Percentiles rank a stretch among this genome's conserved stretches.
phyloP scores from a whole-genome alignment of 345 rosid genomes.

The Rhodomyrtus tomentosa region DNA sequence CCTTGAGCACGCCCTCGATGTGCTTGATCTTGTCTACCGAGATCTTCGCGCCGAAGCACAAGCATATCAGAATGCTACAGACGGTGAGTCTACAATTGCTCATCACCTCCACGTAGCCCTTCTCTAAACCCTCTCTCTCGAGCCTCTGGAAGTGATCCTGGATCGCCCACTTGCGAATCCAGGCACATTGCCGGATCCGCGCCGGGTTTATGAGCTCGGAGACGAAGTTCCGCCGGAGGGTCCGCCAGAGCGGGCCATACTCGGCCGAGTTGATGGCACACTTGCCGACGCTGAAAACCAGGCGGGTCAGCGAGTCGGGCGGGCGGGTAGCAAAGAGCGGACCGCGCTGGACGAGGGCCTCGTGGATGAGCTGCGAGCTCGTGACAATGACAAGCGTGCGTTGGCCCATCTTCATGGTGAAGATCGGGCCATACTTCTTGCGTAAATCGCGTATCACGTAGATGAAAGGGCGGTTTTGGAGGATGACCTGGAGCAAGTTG shows the following conservation, averaged over 20 bases:
- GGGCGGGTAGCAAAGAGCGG: conserved; percentile 68
- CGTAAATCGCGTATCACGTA: conserved; percentile 59
- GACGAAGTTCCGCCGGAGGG: conserved; percentile 69
- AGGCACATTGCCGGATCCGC: conserved; percentile 69
- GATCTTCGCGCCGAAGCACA: conserved; percentile 88
- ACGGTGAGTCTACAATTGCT: conserved; percentile 56
- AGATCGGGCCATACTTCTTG: conserved; percentile 68
- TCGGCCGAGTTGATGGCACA: conserved; percentile 87
- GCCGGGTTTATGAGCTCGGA: conserved; percentile 60
- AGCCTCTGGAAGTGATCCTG: conserved; percentile 60
- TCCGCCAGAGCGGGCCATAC: conserved; percentile 79
- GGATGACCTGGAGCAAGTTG: conserved; percentile 61
- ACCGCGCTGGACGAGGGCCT: conserved; percentile 70
- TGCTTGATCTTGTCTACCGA: conserved; percentile 42
- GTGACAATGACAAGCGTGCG: conserved; percentile 77
- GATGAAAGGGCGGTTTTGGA: conserved; percentile 69
- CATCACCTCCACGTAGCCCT: conserved; percentile 71
- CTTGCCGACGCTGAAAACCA: conserved; percentile 77
- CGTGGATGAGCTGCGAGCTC: conserved; percentile 73
- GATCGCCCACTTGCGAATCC: conserved; percentile 82
- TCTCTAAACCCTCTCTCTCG: conserved; percentile 29
- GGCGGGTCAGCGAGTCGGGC: conserved; percentile 73
- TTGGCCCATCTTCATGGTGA: conserved; percentile 95
- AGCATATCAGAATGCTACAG: conserved; percentile 68
- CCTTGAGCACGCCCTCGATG: conserved; percentile 66